Percentiles rank a stretch among this genome's conserved stretches.
phyloP scores from a whole-genome alignment of 148 eudicot species.

The Diospyros lotus region DNA sequence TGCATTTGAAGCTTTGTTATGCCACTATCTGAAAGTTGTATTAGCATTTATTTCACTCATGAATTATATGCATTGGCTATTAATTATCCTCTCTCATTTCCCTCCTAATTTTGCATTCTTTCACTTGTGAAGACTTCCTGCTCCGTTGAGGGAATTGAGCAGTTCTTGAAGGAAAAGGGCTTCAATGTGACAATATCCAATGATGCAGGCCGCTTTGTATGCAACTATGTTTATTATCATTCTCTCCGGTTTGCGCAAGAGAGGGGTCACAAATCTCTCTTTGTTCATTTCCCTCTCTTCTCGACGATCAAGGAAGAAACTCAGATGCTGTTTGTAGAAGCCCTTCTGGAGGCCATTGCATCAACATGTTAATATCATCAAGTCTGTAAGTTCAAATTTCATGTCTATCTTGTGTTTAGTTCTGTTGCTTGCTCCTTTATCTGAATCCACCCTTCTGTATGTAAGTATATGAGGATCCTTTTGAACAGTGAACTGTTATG shows the following conservation, averaged over 20 bases:
- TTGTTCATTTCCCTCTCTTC: conserved; percentile 80
- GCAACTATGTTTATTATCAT: conserved; percentile 80
- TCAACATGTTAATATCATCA: conserved; percentile 32
- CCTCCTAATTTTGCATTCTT: conserved; percentile 3
- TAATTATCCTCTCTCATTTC: neutral
- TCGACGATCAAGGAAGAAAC: conserved; percentile 52
- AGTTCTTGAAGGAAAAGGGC: conserved; percentile 49
- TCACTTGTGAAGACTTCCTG: conserved; percentile 42
- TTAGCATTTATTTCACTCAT: neutral
- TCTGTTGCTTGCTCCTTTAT: neutral
- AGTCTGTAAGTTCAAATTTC: conserved; percentile 2
- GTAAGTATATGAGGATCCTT: neutral
- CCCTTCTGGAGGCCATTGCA: conserved; percentile 62
- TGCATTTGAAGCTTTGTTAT: neutral
- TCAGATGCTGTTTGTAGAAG: conserved; percentile 54
- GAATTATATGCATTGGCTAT: neutral
- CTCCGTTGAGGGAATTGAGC: conserved; percentile 37
- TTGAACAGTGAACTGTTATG: conserved; percentile 3
- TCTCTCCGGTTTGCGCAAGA: conserved; percentile 66
- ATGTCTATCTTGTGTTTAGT: neutral
- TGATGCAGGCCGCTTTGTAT: conserved; percentile 79
- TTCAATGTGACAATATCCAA: conserved; percentile 44
- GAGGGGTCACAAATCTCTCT: conserved; percentile 62
- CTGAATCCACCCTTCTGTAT: conserved; percentile 3
- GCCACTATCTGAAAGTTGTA: neutral